Conservation (phyloP, 352 stramenopile genomes). For the Pythium folliculosum region DNA sequence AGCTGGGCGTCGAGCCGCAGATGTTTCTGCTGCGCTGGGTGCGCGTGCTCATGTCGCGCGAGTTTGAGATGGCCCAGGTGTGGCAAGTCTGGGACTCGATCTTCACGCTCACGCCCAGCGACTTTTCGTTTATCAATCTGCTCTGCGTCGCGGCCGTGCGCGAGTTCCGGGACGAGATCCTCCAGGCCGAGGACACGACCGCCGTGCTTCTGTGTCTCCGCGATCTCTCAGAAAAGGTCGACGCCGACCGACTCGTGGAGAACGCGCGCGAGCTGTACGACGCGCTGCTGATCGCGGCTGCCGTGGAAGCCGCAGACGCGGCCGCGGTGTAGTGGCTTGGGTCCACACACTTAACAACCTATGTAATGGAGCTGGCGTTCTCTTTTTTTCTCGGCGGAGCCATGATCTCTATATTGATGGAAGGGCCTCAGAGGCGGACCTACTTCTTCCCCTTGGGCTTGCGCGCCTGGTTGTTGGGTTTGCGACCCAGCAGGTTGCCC, state of each 20-base stretch:
- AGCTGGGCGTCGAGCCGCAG: slow-evolving; percentile 60
- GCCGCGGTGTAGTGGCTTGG: slow-evolving; percentile 2
- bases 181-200: slow-evolving; percentile 58
- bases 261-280: slow-evolving; percentile 69
- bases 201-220: slow-evolving; percentile 59
- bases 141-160: slow-evolving; percentile 73
- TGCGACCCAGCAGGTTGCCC: slow-evolving; percentile 41
- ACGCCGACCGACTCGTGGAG: slow-evolving; percentile 52
- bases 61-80: slow-evolving; percentile 74
- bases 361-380: neutral
- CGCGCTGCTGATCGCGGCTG: slow-evolving; percentile 59
- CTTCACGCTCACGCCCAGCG: slow-evolving; percentile 64
- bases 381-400: slow-evolving; percentile 36
- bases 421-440: neutral
- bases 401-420: neutral
- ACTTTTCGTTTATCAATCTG: slow-evolving; percentile 80
- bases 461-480: slow-evolving; percentile 16
- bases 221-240: slow-evolving; percentile 52
- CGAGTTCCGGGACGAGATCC: slow-evolving; percentile 66
- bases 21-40: slow-evolving; percentile 79
- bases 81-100: slow-evolving; percentile 83
- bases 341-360: neutral
- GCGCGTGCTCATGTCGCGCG: slow-evolving; percentile 72
- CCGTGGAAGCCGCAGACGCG: slow-evolving; percentile 45
- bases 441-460: slow-evolving; percentile 36